Conservation (phyloP, 768 basidiomycete species). For the Tylopilus sp. region DNA sequence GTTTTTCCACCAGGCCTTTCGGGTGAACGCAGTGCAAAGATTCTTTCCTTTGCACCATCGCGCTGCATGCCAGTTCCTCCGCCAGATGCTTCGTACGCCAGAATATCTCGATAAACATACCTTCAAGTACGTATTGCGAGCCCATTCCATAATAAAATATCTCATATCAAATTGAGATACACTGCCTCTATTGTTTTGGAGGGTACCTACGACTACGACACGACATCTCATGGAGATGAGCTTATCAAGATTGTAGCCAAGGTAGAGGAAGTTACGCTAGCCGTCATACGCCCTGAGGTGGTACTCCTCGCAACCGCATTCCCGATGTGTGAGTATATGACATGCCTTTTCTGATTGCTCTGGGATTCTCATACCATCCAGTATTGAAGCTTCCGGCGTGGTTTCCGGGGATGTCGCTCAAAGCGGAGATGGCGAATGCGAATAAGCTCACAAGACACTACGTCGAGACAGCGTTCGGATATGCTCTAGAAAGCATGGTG, state of each 20-base stretch:
- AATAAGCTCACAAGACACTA: neutral
- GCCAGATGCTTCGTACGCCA: conserved; percentile 28
- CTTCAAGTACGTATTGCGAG: conserved; percentile 29
- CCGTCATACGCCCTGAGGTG: conserved; percentile 4
- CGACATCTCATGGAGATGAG: conserved; percentile 1
- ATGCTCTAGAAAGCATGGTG: conserved; percentile 6
- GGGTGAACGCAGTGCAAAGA: conserved; percentile 10
- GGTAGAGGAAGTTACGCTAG: neutral
- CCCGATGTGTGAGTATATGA: conserved; percentile 1
- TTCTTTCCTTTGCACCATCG: conserved; percentile 28
- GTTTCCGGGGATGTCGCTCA: conserved; percentile 9
- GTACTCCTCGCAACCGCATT: conserved; percentile 1
- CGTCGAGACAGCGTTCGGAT: conserved; percentile 5
- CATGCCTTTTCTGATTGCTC: neutral
- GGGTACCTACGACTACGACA: conserved; percentile 11
- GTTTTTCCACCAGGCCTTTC: conserved; percentile 23
- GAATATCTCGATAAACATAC: conserved; percentile 13
- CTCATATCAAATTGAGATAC: neutral
- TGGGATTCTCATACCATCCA: neutral
- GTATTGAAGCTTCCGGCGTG: conserved; percentile 14
- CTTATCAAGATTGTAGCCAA: conserved; percentile 1
- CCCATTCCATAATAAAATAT: neutral
- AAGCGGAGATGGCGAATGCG: neutral
- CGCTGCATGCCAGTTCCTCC: conserved; percentile 30
- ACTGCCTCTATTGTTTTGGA: conserved; percentile 4